These are phyloP conservation scores for Tilletia caries DNA, from an alignment of 1,284 basidiomycete species.

Conservation along the genomic window DNA sequence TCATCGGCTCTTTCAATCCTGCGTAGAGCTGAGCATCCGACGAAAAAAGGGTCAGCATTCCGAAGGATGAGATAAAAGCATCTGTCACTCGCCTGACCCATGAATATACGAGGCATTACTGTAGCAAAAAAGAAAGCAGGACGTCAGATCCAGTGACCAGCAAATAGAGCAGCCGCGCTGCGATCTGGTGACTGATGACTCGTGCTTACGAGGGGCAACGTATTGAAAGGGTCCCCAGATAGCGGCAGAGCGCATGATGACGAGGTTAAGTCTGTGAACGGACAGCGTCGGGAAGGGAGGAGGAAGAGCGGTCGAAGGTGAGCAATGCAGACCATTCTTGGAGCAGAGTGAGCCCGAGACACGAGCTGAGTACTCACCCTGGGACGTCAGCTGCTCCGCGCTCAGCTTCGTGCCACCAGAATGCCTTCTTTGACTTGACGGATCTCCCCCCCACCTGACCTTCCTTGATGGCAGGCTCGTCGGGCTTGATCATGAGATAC, in stretches of 20 bases:
- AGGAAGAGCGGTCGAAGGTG: too few species aligned
- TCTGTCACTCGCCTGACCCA: background rate
- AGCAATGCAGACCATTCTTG: too few species aligned
- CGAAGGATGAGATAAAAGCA: background rate
- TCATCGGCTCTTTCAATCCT: slow-evolving; percentile 27
- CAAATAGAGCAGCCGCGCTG: background rate
- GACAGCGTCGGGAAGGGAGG: too few species aligned
- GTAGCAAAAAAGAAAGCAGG: too few species aligned
- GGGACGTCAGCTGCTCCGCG: slow-evolving; percentile 30
- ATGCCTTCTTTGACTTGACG: slow-evolving; percentile 23
- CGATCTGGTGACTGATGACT: slow-evolving; percentile 17
- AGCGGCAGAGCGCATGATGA: slow-evolving; percentile 33
- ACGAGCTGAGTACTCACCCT: slow-evolving; percentile 5
- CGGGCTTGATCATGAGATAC: slow-evolving; percentile 29
- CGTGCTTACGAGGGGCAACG: slow-evolving; percentile 16
- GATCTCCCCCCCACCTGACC: slow-evolving; percentile 6
- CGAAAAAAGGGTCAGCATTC: background rate
- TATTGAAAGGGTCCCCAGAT: slow-evolving; percentile 33
- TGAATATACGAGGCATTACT: slow-evolving; percentile 10
- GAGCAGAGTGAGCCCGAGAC: background rate
- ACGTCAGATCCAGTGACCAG: background rate
- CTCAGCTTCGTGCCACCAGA: slow-evolving; percentile 43
- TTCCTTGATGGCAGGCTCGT: slow-evolving; percentile 27
- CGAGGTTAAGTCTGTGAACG: slow-evolving; percentile 23
- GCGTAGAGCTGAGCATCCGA: slow-evolving; percentile 20